These are phyloP conservation scores for Verticillium dahliae DNA, from an alignment of 2,329 filamentous ascomycete genomes.

Conservation along the genomic window DNA sequence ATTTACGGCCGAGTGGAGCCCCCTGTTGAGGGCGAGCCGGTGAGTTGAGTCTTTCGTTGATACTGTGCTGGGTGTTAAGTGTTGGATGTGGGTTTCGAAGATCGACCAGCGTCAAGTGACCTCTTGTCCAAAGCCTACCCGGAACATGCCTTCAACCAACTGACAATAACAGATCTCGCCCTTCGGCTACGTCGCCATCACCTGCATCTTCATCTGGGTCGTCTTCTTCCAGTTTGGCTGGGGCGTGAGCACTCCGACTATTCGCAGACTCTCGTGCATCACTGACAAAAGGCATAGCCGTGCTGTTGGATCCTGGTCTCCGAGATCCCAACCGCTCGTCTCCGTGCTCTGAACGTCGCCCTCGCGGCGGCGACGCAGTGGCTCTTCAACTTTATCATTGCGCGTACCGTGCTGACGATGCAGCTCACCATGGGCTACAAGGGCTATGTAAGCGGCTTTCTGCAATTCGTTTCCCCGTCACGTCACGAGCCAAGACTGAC, in stretches of 20 bases:
- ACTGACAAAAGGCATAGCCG: constrained; percentile 23
- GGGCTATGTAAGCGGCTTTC: constrained; percentile 27
- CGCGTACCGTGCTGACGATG: constrained; percentile 62
- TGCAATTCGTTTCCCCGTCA: constrained; percentile 41
- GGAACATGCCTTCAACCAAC: background rate
- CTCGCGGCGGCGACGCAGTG: constrained; percentile 64
- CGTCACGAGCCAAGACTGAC: background rate
- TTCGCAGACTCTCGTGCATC: too few species aligned
- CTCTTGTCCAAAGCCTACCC: background rate
- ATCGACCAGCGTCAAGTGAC: too few species aligned
- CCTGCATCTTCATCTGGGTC: constrained; percentile 68
- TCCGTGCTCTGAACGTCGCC: constrained; percentile 61
- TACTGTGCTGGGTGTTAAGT: background rate
- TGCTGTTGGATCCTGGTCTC: constrained; percentile 67
- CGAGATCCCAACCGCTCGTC: constrained; percentile 62
- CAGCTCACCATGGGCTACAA: constrained; percentile 42
- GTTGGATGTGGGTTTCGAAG: too few species aligned
- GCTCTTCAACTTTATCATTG: constrained; percentile 70
- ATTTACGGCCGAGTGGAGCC: constrained; percentile 60
- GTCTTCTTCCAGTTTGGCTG: constrained; percentile 63
- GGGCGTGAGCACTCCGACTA: constrained; percentile 31
- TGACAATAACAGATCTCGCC: constrained; percentile 37
- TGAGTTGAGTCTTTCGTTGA: constrained; percentile 12
- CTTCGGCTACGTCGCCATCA: constrained; percentile 63
- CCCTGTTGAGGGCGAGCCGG: constrained; percentile 42